phyloP scores from a whole-genome alignment of 1,284 basidiomycete species.

The Tylopilus sp. region DNA sequence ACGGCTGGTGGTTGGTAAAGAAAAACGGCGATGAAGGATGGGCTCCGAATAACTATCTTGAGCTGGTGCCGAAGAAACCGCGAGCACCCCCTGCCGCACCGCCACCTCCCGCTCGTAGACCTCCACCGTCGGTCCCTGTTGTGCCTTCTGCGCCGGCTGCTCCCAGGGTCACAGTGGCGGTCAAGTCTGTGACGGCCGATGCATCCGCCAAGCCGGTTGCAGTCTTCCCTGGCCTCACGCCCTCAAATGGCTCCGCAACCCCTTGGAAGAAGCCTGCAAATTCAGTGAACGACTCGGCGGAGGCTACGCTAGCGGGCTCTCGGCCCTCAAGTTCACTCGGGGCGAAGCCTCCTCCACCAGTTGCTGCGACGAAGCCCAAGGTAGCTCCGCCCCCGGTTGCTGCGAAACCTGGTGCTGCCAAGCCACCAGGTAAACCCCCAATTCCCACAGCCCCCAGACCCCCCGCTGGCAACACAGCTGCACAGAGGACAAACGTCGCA shows the following conservation, averaged over 20 bases:
- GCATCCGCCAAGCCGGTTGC: conserved; percentile 63
- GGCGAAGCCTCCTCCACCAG: conserved; percentile 44
- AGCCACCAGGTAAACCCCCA: conserved; percentile 52
- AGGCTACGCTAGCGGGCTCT: conserved; percentile 48
- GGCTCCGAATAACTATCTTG: conserved; percentile 93
- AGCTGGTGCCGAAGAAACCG: conserved; percentile 63
- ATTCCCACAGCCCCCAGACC: conserved; percentile 55
- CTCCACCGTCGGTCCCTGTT: conserved; percentile 41
- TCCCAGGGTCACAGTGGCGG: conserved; percentile 36
- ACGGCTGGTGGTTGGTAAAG: conserved; percentile 97
- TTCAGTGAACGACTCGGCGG: conserved; percentile 23
- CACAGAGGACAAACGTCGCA: conserved; percentile 44
- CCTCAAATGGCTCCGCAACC: conserved; percentile 60
- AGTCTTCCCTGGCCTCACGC: conserved; percentile 66
- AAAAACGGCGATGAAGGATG: conserved; percentile 84
- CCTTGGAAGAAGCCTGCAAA: conserved; percentile 65
- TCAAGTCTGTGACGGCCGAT: conserved; percentile 49
- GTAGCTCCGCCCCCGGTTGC: conserved; percentile 50
- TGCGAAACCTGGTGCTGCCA: conserved; percentile 47
- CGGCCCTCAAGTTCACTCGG: conserved; percentile 52
- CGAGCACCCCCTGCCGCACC: conserved; percentile 60
- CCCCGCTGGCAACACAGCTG: conserved; percentile 39
- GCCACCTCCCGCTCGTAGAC: conserved; percentile 59
- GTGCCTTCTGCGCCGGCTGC: conserved; percentile 32
- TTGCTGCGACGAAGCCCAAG: conserved; percentile 49